Percentiles rank a stretch among this genome's conserved stretches.
These are phyloP conservation scores for Astrothelium macrocarpum DNA, from an alignment of 495 filamentous ascomycete genomes.

Conservation along the genomic window DNA sequence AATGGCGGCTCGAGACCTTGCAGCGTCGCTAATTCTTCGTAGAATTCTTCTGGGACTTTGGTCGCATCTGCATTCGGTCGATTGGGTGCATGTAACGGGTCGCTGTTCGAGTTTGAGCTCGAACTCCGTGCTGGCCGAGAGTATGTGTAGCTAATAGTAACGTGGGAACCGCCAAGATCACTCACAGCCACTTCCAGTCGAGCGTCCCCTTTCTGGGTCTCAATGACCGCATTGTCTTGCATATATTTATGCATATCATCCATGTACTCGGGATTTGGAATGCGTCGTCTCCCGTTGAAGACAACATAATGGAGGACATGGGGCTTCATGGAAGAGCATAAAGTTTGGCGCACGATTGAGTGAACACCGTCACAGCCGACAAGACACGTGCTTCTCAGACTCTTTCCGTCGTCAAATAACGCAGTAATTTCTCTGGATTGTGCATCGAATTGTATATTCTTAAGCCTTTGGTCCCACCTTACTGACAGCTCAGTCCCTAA, in stretches of 20 bases:
- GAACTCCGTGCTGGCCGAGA: constrained; percentile 26
- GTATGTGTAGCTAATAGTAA: constrained; percentile 31
- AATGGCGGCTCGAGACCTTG: constrained; percentile 25
- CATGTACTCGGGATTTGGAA: constrained; percentile 12
- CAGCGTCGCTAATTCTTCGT: constrained; percentile 26
- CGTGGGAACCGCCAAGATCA: constrained; percentile 10
- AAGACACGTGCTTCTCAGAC: constrained; percentile 19
- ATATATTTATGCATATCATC: constrained; percentile 13
- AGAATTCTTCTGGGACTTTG: constrained; percentile 30
- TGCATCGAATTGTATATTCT: constrained; percentile 7
- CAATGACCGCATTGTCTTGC: constrained; percentile 14
- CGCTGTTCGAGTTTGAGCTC: not conserved
- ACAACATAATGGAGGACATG: constrained; percentile 34
- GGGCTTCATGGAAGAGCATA: constrained; percentile 21
- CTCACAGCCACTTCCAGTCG: constrained; percentile 29
- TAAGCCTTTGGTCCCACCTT: constrained; percentile 23
- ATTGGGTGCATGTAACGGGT: constrained; percentile 31
- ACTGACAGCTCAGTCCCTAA: constrained; percentile 31
- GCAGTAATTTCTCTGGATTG: constrained; percentile 1
- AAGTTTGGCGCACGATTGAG: constrained; percentile 25
- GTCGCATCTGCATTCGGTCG: constrained; percentile 23
- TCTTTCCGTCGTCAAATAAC: constrained; percentile 14
- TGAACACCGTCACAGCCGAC: constrained; percentile 35
- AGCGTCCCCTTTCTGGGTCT: constrained; percentile 14
- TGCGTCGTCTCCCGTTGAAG: constrained; percentile 31